These are phyloP conservation scores for Zarea fungicola DNA, from an alignment of 2,329 filamentous ascomycete genomes.

Conservation along the genomic window DNA sequence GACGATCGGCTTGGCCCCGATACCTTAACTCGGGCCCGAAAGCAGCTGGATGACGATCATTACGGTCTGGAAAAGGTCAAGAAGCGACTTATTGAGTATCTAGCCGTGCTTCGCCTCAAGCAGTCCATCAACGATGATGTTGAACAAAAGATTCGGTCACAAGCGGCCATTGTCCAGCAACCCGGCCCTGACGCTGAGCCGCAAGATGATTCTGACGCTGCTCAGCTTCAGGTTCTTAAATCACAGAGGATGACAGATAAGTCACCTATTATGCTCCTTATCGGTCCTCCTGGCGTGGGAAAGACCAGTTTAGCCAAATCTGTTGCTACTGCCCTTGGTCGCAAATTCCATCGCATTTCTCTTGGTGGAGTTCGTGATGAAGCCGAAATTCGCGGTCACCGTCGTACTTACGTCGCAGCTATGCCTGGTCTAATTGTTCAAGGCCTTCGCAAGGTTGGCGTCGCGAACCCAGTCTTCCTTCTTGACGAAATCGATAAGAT, in stretches of 20 bases:
- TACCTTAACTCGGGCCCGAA: conserved; percentile 72
- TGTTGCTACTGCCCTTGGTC: conserved; percentile 82
- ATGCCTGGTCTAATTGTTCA: conserved; percentile 96
- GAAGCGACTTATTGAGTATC: conserved; percentile 89
- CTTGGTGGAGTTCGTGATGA: conserved; percentile 94
- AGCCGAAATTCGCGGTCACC: conserved; percentile 91
- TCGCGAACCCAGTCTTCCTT: conserved; percentile 90
- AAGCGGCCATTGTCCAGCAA: conserved; percentile 45
- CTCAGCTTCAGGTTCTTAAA: conserved; percentile 70
- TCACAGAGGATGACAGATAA: conserved; percentile 87
- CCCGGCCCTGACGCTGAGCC: conserved; percentile 30
- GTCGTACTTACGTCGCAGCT: conserved; percentile 94
- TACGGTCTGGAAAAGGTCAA: conserved; percentile 97
- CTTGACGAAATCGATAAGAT: conserved; percentile 99
- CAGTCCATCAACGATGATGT: conserved; percentile 82
- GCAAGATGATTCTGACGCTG: conserved; percentile 30
- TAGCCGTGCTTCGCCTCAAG: conserved; percentile 93
- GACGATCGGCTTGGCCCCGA: conserved; percentile 80
- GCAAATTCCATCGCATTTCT: conserved; percentile 96
- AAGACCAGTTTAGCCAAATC: conserved; percentile 96
- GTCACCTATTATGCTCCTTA: conserved; percentile 88
- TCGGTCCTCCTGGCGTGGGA: conserved; percentile 88
- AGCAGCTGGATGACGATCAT: conserved; percentile 92
- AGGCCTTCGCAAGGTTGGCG: conserved; percentile 89
- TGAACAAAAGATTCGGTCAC: conserved; percentile 67